A percentile compares a stretch with the other conserved stretches of the same genome.
phyloP scores from a whole-genome alignment of 352 stramenopile genomes.

The Pythium chondricola region DNA sequence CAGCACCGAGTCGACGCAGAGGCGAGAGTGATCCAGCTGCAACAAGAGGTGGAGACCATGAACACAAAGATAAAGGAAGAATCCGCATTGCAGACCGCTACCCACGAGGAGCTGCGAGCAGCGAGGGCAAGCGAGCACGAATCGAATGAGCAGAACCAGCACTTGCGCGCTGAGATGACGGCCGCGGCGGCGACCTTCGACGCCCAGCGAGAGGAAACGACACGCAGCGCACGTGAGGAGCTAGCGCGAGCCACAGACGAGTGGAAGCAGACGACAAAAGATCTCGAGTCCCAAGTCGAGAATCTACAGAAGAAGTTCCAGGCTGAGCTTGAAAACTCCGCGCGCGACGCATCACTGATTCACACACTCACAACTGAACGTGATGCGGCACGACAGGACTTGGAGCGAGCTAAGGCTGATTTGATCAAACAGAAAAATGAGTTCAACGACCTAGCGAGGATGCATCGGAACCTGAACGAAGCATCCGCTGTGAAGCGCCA shows the following conservation, averaged over 20 bases:
- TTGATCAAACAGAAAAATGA: slow-evolving; percentile 43
- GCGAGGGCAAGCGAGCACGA: neutral
- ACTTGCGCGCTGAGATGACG: neutral
- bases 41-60: neutral
- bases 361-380: slow-evolving; percentile 21
- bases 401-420: slow-evolving; percentile 30
- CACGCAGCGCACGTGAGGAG: too few species aligned
- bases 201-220: too few species aligned
- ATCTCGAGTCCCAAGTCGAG: too few species aligned
- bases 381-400: slow-evolving; percentile 18
- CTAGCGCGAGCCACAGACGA: too few species aligned
- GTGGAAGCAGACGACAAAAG: too few species aligned
- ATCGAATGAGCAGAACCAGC: slow-evolving; percentile 4
- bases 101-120: slow-evolving; percentile 5
- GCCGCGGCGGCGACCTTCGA: too few species aligned
- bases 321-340: too few species aligned
- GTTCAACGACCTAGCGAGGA: slow-evolving; percentile 52
- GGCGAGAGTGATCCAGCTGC: neutral
- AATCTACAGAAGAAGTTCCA: too few species aligned
- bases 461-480: slow-evolving; percentile 63
- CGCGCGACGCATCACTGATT: too few species aligned
- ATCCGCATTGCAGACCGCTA: neutral
- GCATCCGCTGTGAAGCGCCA: too few species aligned
- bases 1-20: slow-evolving; percentile 1
- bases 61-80: neutral